Percentiles rank a stretch among this genome's conserved stretches.
Conservation (phyloP, 768 basidiomycete species). For the Clathrus columnatus region DNA sequence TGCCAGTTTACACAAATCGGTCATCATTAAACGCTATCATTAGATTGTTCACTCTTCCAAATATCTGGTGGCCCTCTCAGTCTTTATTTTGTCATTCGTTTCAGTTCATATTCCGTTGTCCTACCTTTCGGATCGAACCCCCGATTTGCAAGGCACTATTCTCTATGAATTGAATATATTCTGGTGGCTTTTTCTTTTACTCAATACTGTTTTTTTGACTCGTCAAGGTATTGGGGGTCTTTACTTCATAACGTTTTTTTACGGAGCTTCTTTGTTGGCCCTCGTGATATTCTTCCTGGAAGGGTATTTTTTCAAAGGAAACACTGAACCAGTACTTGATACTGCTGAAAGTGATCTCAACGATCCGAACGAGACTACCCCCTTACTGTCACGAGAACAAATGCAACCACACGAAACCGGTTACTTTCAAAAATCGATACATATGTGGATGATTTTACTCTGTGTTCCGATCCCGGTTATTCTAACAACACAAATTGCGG, state of each 20-base stretch:
- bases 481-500: slow-evolving; percentile 40
- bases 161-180: slow-evolving; percentile 47
- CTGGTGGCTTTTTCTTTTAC: slow-evolving; percentile 50
- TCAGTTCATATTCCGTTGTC: slow-evolving; percentile 25
- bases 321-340: slow-evolving; percentile 9
- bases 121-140: slow-evolving; percentile 20
- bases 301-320: slow-evolving; percentile 21
- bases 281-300: slow-evolving; percentile 31
- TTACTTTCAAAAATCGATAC: slow-evolving; percentile 12
- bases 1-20: neutral
- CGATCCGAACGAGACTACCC: slow-evolving; percentile 48
- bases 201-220: slow-evolving; percentile 38
- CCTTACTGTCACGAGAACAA: slow-evolving; percentile 31
- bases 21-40: neutral
- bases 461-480: slow-evolving; percentile 46
- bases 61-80: slow-evolving; percentile 41
- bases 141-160: slow-evolving; percentile 41
- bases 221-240: slow-evolving; percentile 38
- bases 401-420: slow-evolving; percentile 17
- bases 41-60: slow-evolving; percentile 57
- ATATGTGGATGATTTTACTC: slow-evolving; percentile 52
- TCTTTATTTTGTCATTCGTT: slow-evolving; percentile 44
- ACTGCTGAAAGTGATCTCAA: neutral
- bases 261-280: slow-evolving; percentile 36
- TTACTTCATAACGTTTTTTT: slow-evolving; percentile 52